A percentile compares a stretch with the other conserved stretches of the same genome.
Evolutionary conservation across 2,329 filamentous ascomycete genomes (phyloP).

Genomic region (Teratosphaeria gauchensis): DNA sequence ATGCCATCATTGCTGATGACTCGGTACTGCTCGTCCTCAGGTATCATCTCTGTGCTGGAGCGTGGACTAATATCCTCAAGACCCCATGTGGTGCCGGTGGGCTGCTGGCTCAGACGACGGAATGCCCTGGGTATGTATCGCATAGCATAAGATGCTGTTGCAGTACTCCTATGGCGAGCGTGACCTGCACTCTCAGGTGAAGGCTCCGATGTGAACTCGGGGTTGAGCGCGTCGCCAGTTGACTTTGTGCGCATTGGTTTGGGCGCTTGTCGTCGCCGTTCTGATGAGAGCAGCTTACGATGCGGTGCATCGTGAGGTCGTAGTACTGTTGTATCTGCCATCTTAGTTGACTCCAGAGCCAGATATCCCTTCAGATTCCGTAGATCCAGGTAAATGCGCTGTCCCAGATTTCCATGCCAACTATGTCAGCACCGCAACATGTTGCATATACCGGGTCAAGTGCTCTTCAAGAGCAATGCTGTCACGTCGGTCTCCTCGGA

Average conservation of each 20-base stretch:
- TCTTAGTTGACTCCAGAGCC: neutral
- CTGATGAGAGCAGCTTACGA: neutral
- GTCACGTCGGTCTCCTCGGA: neutral
- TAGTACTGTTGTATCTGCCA: neutral
- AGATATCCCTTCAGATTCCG: neutral
- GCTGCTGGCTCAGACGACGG: neutral
- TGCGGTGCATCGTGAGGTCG: neutral
- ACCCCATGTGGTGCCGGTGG: neutral
- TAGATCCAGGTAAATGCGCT: neutral
- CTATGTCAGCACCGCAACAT: neutral
- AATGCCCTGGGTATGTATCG: neutral
- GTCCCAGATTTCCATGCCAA: neutral
- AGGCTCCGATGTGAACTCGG: neutral
- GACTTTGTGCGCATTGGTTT: neutral
- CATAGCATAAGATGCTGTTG: neutral
- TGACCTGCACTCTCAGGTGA: neutral
- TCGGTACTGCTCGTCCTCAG: neutral
- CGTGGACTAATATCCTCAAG: neutral
- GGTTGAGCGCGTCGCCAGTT: neutral
- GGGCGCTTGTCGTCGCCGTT: neutral
- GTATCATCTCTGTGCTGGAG: neutral
- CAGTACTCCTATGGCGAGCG: constrained; percentile 1
- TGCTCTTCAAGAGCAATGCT: neutral
- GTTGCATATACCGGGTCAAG: neutral
- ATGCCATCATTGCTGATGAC: neutral